Base-by-base conservation (phyloP, 2,329 filamentous ascomycete species). In the Exophiala alcalophila region DNA sequence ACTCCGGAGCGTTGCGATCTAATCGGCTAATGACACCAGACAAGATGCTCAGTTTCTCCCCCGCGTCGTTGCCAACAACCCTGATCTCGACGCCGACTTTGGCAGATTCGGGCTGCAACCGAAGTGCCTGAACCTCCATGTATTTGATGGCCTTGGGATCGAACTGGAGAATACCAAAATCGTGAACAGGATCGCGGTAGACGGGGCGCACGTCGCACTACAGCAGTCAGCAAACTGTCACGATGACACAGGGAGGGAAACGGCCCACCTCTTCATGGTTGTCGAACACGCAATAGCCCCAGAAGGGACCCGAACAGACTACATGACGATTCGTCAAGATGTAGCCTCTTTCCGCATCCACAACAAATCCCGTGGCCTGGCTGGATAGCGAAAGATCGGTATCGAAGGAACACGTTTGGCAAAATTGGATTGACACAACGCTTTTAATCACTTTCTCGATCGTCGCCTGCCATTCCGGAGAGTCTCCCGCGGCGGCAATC, bases 361-460 rank as follows among this genome's bases (percentile, higher is more conserved):
- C 92, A 11, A 98, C 90, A 62, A 98, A 98, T 5, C 92, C 92
- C 0, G 92, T 98, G 3, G 92, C 92, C 70, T 98, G 92, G 59
- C 89, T 96, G 12, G 88, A 88, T 64, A 94, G 77, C 5, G 92
- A 92, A 19, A 87, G 73, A 58, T 98, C 92, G n/a, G 92, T 97
- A 65, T 98, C 92, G 64, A 98, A 98, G 16, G 91, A 90, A 64
- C 87, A 94, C 0, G 92, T 96, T 73, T 96, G 89, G 64, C 91
- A 97, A 71, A 98, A 98, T 55, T 94, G 86, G 59, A 98, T 97
- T n/a, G 91, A 95, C 35, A 98, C 92, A 12, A 97, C 92, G 57
- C 90, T 95, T 62, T 84, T 83, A 40, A 98, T 90, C 3, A 98
- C 92, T 49, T 81, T 84, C 66, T 96, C 90, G 48, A 97, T 94